Conservation (phyloP, 371 early-diverging fungal genomes). For the Mortierella sp. region DNA sequence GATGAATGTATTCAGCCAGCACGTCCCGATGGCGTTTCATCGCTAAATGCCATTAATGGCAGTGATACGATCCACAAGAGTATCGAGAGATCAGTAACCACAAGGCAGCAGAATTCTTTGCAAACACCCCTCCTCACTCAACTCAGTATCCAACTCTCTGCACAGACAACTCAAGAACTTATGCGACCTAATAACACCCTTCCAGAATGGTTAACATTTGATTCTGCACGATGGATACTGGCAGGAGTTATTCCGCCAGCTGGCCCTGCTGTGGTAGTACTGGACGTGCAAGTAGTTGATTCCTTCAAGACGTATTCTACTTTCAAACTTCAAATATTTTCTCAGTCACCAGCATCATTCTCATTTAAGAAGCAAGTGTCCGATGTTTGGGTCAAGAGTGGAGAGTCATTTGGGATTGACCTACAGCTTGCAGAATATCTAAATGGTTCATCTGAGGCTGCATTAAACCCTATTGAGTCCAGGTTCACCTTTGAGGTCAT, state of each 20-base stretch:
- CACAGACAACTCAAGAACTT: conserved; percentile 3
- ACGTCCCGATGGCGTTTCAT: not conserved
- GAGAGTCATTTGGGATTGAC: conserved; percentile 8
- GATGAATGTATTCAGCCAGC: conserved; percentile 23
- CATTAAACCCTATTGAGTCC: conserved; percentile 6
- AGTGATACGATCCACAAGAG: not conserved
- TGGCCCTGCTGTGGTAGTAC: not conserved
- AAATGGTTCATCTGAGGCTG: not conserved
- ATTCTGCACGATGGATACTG: conserved; percentile 4
- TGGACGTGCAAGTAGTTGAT: conserved; percentile 7
- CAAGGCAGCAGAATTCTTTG: not conserved
- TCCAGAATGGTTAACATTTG: conserved; percentile 24
- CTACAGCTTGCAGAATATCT: not conserved
- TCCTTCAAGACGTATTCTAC: conserved; percentile 6
- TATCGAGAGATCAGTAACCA: not conserved
- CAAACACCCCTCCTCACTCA: not conserved
- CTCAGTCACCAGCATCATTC: not conserved
- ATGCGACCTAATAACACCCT: conserved; percentile 6
- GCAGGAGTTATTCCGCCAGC: conserved; percentile 12
- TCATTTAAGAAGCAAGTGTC: conserved; percentile 9
- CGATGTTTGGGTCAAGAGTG: conserved; percentile 23
- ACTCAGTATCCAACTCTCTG: conserved; percentile 7
- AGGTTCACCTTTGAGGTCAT: conserved; percentile 12
- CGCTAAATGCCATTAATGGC: not conserved
- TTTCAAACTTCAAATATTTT: conserved; percentile 24